phyloP scores from a whole-genome alignment of 257 asterid genomes.

The Jaltomata sinuosa region DNA sequence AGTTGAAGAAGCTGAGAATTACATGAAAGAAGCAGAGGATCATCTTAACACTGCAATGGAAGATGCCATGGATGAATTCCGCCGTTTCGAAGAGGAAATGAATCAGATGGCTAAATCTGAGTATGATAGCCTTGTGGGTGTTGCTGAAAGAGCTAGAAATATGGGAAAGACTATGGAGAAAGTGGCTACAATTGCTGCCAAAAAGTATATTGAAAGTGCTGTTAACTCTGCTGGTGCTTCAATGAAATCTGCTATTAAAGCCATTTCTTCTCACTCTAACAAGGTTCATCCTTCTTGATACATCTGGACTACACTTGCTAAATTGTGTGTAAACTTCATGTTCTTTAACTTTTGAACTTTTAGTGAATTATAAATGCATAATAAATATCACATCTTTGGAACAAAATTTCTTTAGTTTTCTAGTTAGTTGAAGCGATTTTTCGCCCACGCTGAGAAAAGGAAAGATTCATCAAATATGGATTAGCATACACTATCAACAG shows the following conservation, averaged over 20 bases:
- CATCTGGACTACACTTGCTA: neutral
- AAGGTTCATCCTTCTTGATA: conserved; percentile 77
- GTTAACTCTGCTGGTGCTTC: conserved; percentile 63
- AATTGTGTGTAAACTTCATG: neutral
- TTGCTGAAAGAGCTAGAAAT: conserved; percentile 48
- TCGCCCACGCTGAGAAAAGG: neutral
- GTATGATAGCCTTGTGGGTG: conserved; percentile 29
- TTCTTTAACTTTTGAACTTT: neutral
- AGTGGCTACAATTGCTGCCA: conserved; percentile 56
- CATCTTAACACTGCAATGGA: conserved; percentile 73
- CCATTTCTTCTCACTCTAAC: conserved; percentile 39
- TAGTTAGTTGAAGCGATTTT: neutral
- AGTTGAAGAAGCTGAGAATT: conserved; percentile 21
- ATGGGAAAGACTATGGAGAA: conserved; percentile 55
- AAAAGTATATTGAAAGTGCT: conserved; percentile 76
- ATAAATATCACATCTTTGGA: neutral
- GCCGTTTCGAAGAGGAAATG: conserved; percentile 75
- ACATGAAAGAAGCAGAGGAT: conserved; percentile 43
- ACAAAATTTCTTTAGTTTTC: neutral
- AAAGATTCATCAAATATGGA: neutral
- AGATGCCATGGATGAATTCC: conserved; percentile 80
- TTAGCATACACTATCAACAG: neutral
- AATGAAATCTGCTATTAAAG: conserved; percentile 64
- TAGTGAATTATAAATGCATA: neutral
- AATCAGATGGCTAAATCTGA: conserved; percentile 28